Evolutionary conservation across 192 early-diverging fungal species (phyloP).

Genomic region (Spizellomyces punctatus): DNA sequence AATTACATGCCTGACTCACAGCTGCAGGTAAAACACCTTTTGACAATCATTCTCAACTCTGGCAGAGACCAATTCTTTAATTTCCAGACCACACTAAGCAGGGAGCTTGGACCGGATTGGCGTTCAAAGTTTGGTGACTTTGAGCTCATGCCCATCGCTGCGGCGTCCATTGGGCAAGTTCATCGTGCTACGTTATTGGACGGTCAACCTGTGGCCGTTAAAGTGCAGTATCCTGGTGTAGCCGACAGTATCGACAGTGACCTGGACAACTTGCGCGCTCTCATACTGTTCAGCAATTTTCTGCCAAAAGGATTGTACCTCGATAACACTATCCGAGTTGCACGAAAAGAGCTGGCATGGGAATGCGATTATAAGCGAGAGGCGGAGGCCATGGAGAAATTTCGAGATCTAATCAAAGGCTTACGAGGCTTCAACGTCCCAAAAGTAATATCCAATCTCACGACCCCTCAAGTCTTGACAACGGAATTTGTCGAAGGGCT

Average conservation of each 20-base stretch:
- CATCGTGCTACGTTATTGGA: conserved; percentile 50
- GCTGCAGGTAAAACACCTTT: conserved; percentile 58
- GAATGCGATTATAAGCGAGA: conserved; percentile 94
- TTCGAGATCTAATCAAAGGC: conserved; percentile 62
- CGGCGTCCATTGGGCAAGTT: conserved; percentile 62
- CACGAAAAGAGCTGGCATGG: conserved; percentile 85
- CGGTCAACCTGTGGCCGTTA: conserved; percentile 73
- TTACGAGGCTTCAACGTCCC: conserved; percentile 70
- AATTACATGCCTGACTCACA: conserved; percentile 94
- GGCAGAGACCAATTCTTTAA: background rate
- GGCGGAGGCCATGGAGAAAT: conserved; percentile 73
- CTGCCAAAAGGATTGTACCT: conserved; percentile 93
- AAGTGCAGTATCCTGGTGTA: conserved; percentile 97
- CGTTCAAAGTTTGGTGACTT: conserved; percentile 67
- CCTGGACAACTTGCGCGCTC: conserved; percentile 75
- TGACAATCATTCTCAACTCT: background rate
- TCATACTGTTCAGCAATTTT: conserved; percentile 80
- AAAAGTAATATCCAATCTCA: conserved; percentile 65
- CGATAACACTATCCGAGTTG: conserved; percentile 93
- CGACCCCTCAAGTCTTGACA: conserved; percentile 74
- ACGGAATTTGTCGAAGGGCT: conserved; percentile 78
- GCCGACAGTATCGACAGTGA: conserved; percentile 87
- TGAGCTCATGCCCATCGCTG: conserved; percentile 84
- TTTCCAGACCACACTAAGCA: conserved; percentile 59
- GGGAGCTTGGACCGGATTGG: conserved; percentile 78